A percentile compares a stretch with the other conserved stretches of the same genome.
Conservation (phyloP, 1,139 yeast genomes). For the Saccharomyces hybrid region DNA sequence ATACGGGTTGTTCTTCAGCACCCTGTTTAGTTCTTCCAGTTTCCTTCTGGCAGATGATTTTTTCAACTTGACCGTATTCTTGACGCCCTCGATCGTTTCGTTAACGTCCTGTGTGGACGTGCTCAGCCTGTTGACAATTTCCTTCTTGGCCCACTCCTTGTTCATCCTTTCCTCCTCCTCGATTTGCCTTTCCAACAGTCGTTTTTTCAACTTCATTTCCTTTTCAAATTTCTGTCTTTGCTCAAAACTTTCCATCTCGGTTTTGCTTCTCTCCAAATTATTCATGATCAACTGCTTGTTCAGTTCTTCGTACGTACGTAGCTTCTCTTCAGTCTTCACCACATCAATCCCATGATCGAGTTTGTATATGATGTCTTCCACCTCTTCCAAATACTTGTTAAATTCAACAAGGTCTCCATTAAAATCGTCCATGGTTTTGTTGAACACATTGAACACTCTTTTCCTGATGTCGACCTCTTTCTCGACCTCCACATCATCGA, state of each 20-base stretch:
- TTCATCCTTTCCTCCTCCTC: constrained; percentile 61
- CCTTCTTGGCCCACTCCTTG: constrained; percentile 54
- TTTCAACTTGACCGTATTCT: constrained; percentile 52
- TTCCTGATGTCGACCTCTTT: constrained; percentile 86
- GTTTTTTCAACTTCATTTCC: constrained; percentile 51
- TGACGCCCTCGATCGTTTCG: constrained; percentile 45
- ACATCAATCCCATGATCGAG: constrained; percentile 62
- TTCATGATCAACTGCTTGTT: constrained; percentile 71
- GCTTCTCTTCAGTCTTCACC: constrained; percentile 61
- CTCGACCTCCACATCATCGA: constrained; percentile 85
- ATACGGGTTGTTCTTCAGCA: constrained; percentile 32
- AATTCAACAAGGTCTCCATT: constrained; percentile 46
- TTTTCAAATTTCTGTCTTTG: constrained; percentile 47
- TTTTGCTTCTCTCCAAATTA: constrained; percentile 62
- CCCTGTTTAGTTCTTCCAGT: constrained; percentile 53
- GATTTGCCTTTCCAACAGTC: constrained; percentile 58
- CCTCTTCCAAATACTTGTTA: constrained; percentile 72
- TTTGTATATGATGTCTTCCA: constrained; percentile 76
- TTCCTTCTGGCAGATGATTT: constrained; percentile 60
- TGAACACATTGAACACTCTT: constrained; percentile 68
- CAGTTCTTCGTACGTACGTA: constrained; percentile 64
- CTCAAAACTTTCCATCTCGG: constrained; percentile 53
- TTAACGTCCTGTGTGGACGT: constrained; percentile 35
- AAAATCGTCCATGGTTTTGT: constrained; percentile 75
- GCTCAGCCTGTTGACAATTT: constrained; percentile 62